These are phyloP conservation scores for Ballota nigra DNA, from an alignment of 257 asterid species.

Conservation along the genomic window DNA sequence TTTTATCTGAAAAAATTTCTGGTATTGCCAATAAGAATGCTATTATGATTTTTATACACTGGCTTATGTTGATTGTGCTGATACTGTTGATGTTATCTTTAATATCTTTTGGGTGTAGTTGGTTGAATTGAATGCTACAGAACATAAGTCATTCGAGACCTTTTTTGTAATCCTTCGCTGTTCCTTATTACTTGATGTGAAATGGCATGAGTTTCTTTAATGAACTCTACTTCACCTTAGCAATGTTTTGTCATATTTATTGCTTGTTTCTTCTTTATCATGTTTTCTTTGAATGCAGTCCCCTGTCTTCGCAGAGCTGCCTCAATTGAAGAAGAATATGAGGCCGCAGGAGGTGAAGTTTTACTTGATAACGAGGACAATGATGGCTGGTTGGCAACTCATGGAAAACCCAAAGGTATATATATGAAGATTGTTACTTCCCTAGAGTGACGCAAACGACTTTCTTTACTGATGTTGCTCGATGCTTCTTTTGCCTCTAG, in stretches of 20 bases:
- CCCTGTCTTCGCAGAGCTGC: slow-evolving; percentile 97
- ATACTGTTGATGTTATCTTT: slow-evolving; percentile 15
- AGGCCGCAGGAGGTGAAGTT: slow-evolving; percentile 97
- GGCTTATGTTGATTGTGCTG: not conserved
- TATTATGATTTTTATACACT: not conserved
- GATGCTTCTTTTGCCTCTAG: slow-evolving; percentile 41
- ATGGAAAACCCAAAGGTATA: slow-evolving; percentile 82
- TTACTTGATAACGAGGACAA: slow-evolving; percentile 81
- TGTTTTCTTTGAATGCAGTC: slow-evolving; percentile 42
- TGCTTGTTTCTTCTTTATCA: not conserved
- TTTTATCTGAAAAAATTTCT: slow-evolving; percentile 5
- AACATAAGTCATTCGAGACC: not conserved
- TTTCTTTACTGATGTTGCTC: not conserved
- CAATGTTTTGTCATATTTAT: not conserved
- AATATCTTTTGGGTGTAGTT: not conserved
- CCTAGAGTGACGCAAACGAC: not conserved
- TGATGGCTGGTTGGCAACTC: slow-evolving; percentile 99
- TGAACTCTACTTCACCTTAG: slow-evolving; percentile 7
- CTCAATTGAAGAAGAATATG: slow-evolving; percentile 92
- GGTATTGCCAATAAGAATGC: not conserved
- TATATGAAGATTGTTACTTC: not conserved
- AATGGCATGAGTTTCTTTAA: not conserved
- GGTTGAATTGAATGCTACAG: not conserved
- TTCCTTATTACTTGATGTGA: not conserved
- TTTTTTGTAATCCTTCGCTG: not conserved